phyloP scores from a whole-genome alignment of 2,329 filamentous ascomycete genomes.

The Pestalotiopsis sp. region DNA sequence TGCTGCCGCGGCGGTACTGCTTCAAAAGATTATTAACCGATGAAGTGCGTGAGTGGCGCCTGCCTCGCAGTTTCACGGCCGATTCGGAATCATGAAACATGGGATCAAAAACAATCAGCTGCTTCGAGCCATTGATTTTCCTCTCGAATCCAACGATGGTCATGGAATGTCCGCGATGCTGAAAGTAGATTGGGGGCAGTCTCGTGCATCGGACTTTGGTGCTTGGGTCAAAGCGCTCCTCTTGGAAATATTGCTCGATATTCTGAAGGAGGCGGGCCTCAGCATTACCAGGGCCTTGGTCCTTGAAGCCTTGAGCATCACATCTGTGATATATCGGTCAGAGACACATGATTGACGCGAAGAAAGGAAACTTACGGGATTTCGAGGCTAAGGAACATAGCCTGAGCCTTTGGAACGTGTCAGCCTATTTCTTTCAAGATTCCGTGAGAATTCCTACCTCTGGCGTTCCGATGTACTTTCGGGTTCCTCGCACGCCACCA shows the following conservation, averaged over 20 bases:
- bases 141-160: slow-evolving; percentile 87
- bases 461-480: slow-evolving; percentile 94
- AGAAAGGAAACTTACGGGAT: slow-evolving; percentile 58
- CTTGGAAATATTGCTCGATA: slow-evolving; percentile 76
- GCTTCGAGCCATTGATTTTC: slow-evolving; percentile 62
- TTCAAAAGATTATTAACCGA: slow-evolving; percentile 62
- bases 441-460: slow-evolving; percentile 60
- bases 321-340: slow-evolving; percentile 40
- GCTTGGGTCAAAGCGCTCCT: slow-evolving; percentile 49
- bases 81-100: slow-evolving; percentile 72
- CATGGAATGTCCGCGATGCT: slow-evolving; percentile 87
- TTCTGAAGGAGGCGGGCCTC: slow-evolving; percentile 64
- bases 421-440: background rate
- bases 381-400: slow-evolving; percentile 71
- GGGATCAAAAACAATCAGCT: slow-evolving; percentile 87
- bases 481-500: slow-evolving; percentile 82
- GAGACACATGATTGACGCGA: background rate
- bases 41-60: slow-evolving; percentile 44
- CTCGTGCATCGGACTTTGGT: slow-evolving; percentile 72
- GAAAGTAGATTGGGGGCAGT: slow-evolving; percentile 86
- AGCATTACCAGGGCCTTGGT: slow-evolving; percentile 47
- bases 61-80: slow-evolving; percentile 60
- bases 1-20: slow-evolving; percentile 71
- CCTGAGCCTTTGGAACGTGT: slow-evolving; percentile 65
- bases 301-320: slow-evolving; percentile 63